Percentiles rank a stretch among this genome's conserved stretches.
phyloP scores from a whole-genome alignment of 2,329 filamentous ascomycete species.

The Podosphaera aphanis region DNA sequence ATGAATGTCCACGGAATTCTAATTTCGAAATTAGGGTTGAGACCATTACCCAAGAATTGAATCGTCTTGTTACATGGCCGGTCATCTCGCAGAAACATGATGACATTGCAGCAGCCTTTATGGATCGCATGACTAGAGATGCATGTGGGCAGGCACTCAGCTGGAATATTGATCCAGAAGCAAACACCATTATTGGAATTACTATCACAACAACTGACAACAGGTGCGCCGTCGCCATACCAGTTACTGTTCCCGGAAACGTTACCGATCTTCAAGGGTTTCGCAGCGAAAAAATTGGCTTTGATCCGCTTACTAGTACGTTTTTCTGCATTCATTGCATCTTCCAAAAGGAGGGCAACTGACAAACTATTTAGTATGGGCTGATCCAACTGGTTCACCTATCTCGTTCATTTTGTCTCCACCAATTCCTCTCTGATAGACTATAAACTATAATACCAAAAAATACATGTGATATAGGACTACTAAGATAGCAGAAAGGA shows the following conservation, averaged over 20 bases:
- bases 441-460: not conserved
- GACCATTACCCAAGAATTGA: conserved; percentile 12
- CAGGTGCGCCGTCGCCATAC: conserved; percentile 8
- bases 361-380: conserved; percentile 3
- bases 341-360: not conserved
- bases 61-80: conserved; percentile 25
- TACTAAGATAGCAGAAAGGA: not conserved
- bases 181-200: conserved; percentile 9
- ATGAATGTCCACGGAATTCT: not conserved
- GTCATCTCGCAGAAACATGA: conserved; percentile 31
- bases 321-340: not conserved
- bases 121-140: conserved; percentile 20
- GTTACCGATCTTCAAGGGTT: conserved; percentile 8
- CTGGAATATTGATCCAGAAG: conserved; percentile 5
- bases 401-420: conserved; percentile 20
- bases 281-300: conserved; percentile 22
- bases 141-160: conserved; percentile 7
- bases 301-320: conserved; percentile 9
- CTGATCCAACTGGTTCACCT: conserved; percentile 19
- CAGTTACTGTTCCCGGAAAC: conserved; percentile 18
- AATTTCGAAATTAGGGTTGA: conserved; percentile 6
- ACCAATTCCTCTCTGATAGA: conserved; percentile 6
- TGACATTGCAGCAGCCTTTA: conserved; percentile 23
- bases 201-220: conserved; percentile 21
- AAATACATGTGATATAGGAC: not conserved